Conservation (phyloP, 2,329 filamentous ascomycete species). For the Phialemoniopsis sp. region DNA sequence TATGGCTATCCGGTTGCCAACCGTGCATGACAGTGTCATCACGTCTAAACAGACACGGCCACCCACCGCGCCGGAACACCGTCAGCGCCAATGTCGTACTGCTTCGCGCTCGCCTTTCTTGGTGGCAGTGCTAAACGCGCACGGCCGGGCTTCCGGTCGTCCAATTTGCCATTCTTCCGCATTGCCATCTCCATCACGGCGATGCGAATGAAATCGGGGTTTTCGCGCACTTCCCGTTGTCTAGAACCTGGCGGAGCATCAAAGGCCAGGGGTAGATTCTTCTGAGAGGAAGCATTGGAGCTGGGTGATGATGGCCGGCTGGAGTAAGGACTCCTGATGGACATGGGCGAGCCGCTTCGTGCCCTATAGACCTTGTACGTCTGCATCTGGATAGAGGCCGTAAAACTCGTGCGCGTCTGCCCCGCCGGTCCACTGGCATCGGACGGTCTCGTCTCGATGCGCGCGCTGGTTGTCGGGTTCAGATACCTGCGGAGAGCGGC, state of each 20-base stretch:
- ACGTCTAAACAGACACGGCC: constrained; percentile 17
- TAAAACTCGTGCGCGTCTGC: constrained; percentile 36
- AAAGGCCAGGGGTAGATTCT: too few species aligned
- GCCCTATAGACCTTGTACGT: constrained; percentile 60
- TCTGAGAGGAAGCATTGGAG: too few species aligned
- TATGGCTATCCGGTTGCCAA: too few species aligned
- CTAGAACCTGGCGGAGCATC: constrained; percentile 39
- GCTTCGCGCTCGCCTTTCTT: constrained; percentile 47
- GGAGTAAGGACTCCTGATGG: too few species aligned
- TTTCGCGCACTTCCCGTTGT: constrained; percentile 66
- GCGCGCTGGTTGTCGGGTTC: constrained; percentile 54
- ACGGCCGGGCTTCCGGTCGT: constrained; percentile 61
- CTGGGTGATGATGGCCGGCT: too few species aligned
- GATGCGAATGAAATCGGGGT: constrained; percentile 66
- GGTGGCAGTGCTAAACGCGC: constrained; percentile 67
- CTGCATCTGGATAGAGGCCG: constrained; percentile 68
- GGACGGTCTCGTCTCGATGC: constrained; percentile 31
- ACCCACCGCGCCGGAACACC: constrained; percentile 60
- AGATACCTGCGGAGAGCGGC: constrained; percentile 64
- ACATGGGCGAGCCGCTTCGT: constrained; percentile 23
- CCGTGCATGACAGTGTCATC: too few species aligned
- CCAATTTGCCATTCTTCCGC: constrained; percentile 62
- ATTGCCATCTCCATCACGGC: constrained; percentile 71
- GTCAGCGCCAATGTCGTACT: constrained; percentile 52
- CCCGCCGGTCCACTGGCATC: neutral